Conservation (phyloP, 306 rosid species). For the Phaseolus lunatus region DNA sequence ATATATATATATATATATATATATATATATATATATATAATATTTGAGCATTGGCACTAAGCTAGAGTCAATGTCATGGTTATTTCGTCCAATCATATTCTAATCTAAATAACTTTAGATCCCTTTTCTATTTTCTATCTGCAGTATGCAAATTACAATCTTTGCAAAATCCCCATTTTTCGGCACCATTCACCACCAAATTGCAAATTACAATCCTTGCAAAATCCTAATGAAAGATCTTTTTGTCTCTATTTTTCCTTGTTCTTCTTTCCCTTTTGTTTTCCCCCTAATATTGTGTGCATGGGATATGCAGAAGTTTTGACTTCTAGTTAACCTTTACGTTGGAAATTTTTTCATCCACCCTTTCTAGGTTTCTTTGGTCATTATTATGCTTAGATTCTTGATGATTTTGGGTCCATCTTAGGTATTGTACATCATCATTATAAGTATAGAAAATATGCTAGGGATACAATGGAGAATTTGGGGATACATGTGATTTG, state of each 20-base stretch:
- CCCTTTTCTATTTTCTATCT: slow-evolving; percentile 3
- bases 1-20: too few species aligned
- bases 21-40: too few species aligned
- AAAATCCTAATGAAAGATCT: slow-evolving; percentile 48
- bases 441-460: background rate
- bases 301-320: background rate
- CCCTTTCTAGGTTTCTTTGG: slow-evolving; percentile 37
- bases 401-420: slow-evolving; percentile 33
- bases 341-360: background rate
- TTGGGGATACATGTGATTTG: background rate
- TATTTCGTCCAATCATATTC: slow-evolving; percentile 42
- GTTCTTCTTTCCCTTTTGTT: background rate
- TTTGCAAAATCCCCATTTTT: slow-evolving; percentile 38
- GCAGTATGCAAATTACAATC: slow-evolving; percentile 12
- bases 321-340: slow-evolving; percentile 32
- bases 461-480: background rate
- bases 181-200: background rate
- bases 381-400: slow-evolving; percentile 16
- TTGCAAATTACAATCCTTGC: slow-evolving; percentile 34
- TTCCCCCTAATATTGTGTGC: background rate
- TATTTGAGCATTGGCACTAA: slow-evolving; percentile 27
- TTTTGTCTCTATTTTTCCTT: slow-evolving; percentile 3
- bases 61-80: slow-evolving; percentile 50
- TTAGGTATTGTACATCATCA: slow-evolving; percentile 8
- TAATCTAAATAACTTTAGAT: slow-evolving; percentile 23